Evolutionary conservation across 1,284 basidiomycete species (phyloP), one percentile per base, ranked within the genome.

Genomic region (Cutaneotrichosporon sp.): DNA sequence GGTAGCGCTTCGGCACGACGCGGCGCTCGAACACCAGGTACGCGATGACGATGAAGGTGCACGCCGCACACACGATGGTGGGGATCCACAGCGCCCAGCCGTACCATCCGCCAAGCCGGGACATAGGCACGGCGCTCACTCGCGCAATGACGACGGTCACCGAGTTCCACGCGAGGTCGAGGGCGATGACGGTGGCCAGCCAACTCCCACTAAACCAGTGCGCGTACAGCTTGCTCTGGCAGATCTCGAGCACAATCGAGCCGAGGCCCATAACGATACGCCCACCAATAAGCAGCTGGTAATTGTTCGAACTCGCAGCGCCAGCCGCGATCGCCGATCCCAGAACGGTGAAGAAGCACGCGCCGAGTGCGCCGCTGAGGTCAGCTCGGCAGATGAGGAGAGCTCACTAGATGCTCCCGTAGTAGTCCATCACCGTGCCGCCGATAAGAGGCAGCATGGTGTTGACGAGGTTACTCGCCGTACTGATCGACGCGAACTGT

Each of bases 351-450:
- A 72, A 66, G 55, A 60, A 52, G 21, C 58, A 60, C 2, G 65
- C 61, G 3, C 53, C 55, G 38, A 65, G 26, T 0, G 61, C 65
- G 2, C 58, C 65, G 32, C 63, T 61, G 47, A 4, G 6, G 62
- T 63, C 57, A 63, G 62, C 57, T 4, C 6, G 1, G 77, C 31
- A 18, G 16, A 10, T 11, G 1, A 34, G 8, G 34, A 36, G 34
- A 9, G 26, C 55, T 14, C 32, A 57, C 59, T 74, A 72, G 0
- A 72, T 70, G 0, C 69, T 69, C 8, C 78, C 81, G 64, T 76
- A 81, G 62, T 80, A 80, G 69, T 83, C 82, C 70, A 83, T 81
- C 14, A 75, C 70, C 42, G 81, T 72, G 42, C 82, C 82, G 4
- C 79, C 78, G 18, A 83, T 73, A 59, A 83, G 74, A 4, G 82